Base-by-base conservation (phyloP, 116 monocot species). In the Cymodocea nodosa region DNA sequence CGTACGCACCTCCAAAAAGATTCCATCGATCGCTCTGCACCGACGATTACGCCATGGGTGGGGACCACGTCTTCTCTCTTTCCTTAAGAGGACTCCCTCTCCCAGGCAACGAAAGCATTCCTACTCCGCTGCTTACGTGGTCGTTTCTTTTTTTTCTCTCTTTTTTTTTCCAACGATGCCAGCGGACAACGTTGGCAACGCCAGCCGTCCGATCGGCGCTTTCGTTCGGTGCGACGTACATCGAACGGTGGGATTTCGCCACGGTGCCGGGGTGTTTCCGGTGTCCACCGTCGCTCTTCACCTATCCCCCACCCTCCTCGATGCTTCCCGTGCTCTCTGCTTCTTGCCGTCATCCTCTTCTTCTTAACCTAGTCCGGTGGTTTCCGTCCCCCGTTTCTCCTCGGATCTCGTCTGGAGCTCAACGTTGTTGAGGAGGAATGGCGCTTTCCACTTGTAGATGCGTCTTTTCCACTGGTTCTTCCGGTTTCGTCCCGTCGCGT, bases 361-460 rank as follows among this genome's bases (percentile, higher is more conserved):
- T 44, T 44, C 44, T 10, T 0, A 10, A 44, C 12, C 44, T 10
- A 5, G 12, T 44, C 44, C 9, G 50, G 49, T 49, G 12, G 14
- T 65, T 22, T 65, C 25, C 8, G 23, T 15, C 50, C 16, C 15
- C 51, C 49, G 16, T 22, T 19, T 56, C 44, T 35, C 35, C 15
- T 24, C 55, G 20, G 16, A 30, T 56, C 35, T 15, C 20, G 14
- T 40, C 51, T 5, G 51, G 48, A 63, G 4, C n/a, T 15, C 48
- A 16, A 35, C 25, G 53, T 48, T 37, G n/a, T 16, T 23, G 22
- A 13, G 64, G 50, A 70, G 25, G 4, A 35, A 75, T 75, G 75
- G 75, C 75, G 30, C 51, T 76, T 66, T 76, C 70, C 66, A 51
- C 59, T 60, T 54, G 69, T 11, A 76, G 62, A 65, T 75, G 73